Evolutionary conservation across 176 grass and related monocot genomes (phyloP).

Genomic region (Rhynchospora tenuis): DNA sequence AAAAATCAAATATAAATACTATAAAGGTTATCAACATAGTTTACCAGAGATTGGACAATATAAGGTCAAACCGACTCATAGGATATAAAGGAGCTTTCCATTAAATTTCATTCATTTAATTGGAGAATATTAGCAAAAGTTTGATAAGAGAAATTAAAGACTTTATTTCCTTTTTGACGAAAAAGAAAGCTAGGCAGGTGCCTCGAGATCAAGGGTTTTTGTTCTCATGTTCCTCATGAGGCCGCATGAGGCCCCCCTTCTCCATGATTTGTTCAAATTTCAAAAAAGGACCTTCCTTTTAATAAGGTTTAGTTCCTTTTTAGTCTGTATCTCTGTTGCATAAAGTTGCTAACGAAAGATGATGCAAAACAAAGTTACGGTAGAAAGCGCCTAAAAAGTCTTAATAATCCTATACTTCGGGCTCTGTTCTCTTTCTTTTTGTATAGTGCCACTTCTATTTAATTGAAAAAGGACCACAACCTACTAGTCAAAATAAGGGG

Average conservation of each 20-base stretch:
- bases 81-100: not conserved
- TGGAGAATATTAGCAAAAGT: not conserved
- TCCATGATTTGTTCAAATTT: slow-evolving; percentile 19
- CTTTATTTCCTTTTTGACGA: not conserved
- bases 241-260: not conserved
- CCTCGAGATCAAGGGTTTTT: slow-evolving; percentile 15
- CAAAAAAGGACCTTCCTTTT: not conserved
- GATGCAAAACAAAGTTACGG: not conserved
- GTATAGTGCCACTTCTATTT: not conserved
- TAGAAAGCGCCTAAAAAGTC: slow-evolving; percentile 15
- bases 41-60: not conserved
- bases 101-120: not conserved
- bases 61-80: not conserved
- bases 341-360: slow-evolving; percentile 20
- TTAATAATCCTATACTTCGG: not conserved
- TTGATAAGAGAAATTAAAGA: not conserved
- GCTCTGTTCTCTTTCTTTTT: not conserved
- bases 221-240: slow-evolving; percentile 11
- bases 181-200: slow-evolving; percentile 6
- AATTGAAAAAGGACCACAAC: not conserved
- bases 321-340: slow-evolving; percentile 9
- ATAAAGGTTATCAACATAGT: not conserved
- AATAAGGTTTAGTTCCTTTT: slow-evolving; percentile 8
- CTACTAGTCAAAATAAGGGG: not conserved
- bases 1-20: not conserved